These are phyloP conservation scores for Novakomyces olei DNA, from an alignment of 805 yeast genomes.

Conservation along the genomic window DNA sequence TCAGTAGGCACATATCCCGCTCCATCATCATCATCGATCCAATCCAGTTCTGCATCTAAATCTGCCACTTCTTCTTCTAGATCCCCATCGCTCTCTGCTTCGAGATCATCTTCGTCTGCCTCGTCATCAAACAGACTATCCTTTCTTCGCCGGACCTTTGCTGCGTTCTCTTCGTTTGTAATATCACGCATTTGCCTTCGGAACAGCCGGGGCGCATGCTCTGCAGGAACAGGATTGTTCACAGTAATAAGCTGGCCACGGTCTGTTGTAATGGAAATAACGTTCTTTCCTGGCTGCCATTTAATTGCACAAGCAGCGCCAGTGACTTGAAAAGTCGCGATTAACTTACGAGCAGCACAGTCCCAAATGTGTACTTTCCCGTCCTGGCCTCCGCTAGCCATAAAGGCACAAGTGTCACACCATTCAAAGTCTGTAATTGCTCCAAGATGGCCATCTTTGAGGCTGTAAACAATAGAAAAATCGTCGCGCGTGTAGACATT, in stretches of 20 bases:
- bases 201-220: constrained; percentile 10
- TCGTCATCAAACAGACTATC: constrained; percentile 9
- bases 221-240: constrained; percentile 12
- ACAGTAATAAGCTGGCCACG: constrained; percentile 17
- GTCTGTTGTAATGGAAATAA: constrained; percentile 14
- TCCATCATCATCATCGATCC: constrained; percentile 44
- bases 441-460: constrained; percentile 13
- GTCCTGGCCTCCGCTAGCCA: constrained; percentile 38
- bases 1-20: constrained; percentile 11
- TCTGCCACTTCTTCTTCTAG: constrained; percentile 13
- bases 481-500: too few relatives aligned
- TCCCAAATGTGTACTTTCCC: constrained; percentile 37
- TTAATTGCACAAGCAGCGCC: constrained; percentile 19
- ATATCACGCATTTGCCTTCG: not conserved
- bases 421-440: constrained; percentile 31
- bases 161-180: not conserved
- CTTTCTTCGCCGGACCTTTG: not conserved
- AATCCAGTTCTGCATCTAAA: constrained; percentile 25
- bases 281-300: constrained; percentile 20
- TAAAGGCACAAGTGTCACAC: constrained; percentile 36
- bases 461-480: too few relatives aligned
- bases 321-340: too few relatives aligned
- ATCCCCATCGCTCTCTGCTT: constrained; percentile 10
- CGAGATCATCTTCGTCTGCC: constrained; percentile 10
- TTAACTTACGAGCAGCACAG: constrained; percentile 17